Base-by-base conservation (phyloP, 345 rosid genomes). In the Clausena lansium region DNA sequence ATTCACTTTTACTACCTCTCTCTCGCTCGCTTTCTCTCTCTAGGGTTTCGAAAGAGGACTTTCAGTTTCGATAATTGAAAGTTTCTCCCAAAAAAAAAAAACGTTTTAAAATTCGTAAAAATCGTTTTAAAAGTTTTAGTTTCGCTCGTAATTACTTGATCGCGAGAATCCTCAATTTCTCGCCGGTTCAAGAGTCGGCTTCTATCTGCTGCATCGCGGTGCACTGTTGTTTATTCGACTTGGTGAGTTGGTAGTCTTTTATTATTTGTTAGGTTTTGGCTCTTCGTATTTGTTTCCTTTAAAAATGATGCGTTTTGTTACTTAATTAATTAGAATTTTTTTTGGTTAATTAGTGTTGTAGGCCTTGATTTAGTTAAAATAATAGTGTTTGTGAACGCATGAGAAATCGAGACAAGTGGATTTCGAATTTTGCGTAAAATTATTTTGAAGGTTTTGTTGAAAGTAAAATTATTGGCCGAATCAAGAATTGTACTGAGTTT, bases 31-130 rank as follows among this genome's bases (percentile, higher is more conserved):
- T 2, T 6, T 47, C 66, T 75, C 68, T 45, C 75, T 77, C 79
- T 70, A 82, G 79, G 77, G 81, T 78, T 78, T 78, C 81, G 76
- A 55, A 32, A 65, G 14, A 35, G 25, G 20, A 35, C 45, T 20
- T 19, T 17, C 68, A 64, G 10, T 64, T 22, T 19, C 41, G 39
- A 30, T 63, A 15, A 30, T 32, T 19, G 67, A 32, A 36, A 63
- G 67, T 20, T 17, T 28, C 22, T 45, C 4, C 50, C 11, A 45
- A 45, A 45, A 3, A 45, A 13, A 41, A 5, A 30, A 30, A 8
- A 4, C 2, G 33, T 63, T 63, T 17, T 9, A 9, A 63, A 65
- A 65, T 35, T 36, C 39, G 69, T 20, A 20, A 20, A 33, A n/a
- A 9, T 58, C 17, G 47, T 33, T 35, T 19, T 36, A 4, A 9